A percentile compares a stretch with the other conserved stretches of the same genome.
Conservation (phyloP, 2,329 filamentous ascomycete genomes). For the Colletotrichum sp. region DNA sequence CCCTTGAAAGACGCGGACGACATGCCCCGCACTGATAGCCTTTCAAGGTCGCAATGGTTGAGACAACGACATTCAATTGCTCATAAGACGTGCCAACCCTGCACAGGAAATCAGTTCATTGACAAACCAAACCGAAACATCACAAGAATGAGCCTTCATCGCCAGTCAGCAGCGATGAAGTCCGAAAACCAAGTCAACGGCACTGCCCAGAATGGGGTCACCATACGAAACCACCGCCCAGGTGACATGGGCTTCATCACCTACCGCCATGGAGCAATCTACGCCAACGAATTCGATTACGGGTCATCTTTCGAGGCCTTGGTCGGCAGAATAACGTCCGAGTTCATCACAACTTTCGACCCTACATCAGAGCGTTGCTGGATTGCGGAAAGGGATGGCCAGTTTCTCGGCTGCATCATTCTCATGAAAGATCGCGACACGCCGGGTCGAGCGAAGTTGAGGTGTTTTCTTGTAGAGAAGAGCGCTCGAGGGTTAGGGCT, state of each 20-base stretch:
- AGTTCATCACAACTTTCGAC: constrained; percentile 28
- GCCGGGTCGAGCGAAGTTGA: constrained; percentile 24
- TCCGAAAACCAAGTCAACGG: neutral
- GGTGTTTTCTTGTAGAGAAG: constrained; percentile 28
- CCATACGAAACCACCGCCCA: constrained; percentile 19
- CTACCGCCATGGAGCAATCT: constrained; percentile 27
- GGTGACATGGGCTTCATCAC: constrained; percentile 30
- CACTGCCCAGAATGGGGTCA: neutral
- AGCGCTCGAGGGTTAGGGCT: constrained; percentile 24
- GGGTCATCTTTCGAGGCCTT: constrained; percentile 25
- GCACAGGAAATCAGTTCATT: neutral
- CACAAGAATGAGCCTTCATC: neutral
- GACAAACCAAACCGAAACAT: neutral
- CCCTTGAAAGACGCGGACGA: neutral
- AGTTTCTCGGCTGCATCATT: constrained; percentile 30
- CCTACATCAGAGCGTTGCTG: constrained; percentile 28
- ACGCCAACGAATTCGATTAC: constrained; percentile 23
- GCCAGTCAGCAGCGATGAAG: neutral
- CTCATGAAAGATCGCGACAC: constrained; percentile 21
- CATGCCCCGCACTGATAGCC: neutral
- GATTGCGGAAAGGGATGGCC: constrained; percentile 27
- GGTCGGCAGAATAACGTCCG: constrained; percentile 25
- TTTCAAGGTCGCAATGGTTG: neutral
- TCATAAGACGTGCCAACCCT: neutral
- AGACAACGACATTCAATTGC: neutral